Conservation (phyloP, 2,329 filamentous ascomycete genomes). For the Cercospora sojina region DNA sequence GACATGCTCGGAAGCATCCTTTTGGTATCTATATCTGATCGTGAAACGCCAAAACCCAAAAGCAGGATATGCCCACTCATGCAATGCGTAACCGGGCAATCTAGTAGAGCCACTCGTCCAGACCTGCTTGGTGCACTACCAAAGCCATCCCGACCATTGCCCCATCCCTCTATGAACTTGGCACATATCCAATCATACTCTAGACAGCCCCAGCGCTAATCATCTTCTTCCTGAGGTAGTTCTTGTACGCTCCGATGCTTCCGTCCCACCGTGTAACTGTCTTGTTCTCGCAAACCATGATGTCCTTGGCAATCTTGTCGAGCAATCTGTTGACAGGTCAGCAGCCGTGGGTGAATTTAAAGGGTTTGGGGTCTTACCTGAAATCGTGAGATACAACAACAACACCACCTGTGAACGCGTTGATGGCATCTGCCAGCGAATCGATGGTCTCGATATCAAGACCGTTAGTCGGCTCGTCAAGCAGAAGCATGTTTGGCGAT, state of each 20-base stretch:
- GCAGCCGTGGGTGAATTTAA: constrained; percentile 19
- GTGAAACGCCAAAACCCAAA: constrained; percentile 8
- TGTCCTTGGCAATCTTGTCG: constrained; percentile 99
- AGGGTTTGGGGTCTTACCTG: constrained; percentile 63
- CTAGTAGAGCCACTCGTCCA: background rate
- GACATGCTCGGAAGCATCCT: constrained; percentile 5
- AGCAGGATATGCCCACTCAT: constrained; percentile 11
- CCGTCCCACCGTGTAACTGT: constrained; percentile 88
- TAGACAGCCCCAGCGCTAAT: constrained; percentile 74
- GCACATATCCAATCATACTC: background rate
- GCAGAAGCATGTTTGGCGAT: constrained; percentile 91
- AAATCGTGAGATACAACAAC: constrained; percentile 99
- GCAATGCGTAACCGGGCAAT: constrained; percentile 9
- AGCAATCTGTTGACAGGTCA: constrained; percentile 67
- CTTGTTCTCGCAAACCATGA: constrained; percentile 98
- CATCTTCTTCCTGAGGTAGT: constrained; percentile 99
- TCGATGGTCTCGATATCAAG: constrained; percentile 98
- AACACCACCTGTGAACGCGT: constrained; percentile 92
- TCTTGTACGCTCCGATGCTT: constrained; percentile 92
- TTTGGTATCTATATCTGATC: constrained; percentile 15
- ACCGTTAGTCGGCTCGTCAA: constrained; percentile 99
- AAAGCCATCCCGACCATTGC: background rate
- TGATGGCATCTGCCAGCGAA: constrained; percentile 94
- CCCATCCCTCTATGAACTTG: constrained; percentile 5
- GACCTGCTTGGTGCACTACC: constrained; percentile 13